phyloP scores from a whole-genome alignment of 2,329 filamentous ascomycete genomes.

The Nothomitra cinnamomea region DNA sequence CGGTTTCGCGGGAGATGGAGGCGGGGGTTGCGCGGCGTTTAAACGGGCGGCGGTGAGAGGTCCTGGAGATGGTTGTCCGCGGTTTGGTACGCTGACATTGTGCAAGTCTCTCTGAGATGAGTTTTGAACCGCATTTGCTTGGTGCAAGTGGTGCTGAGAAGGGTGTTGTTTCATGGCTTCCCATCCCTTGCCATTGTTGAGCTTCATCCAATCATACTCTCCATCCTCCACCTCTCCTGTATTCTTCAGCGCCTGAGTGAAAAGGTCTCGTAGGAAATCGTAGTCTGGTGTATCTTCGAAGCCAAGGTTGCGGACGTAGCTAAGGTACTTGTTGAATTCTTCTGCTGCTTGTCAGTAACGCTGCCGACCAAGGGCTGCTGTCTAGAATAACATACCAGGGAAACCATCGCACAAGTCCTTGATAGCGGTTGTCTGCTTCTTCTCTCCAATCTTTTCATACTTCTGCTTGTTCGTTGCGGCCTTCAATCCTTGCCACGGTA shows the following conservation, averaged over 20 bases:
- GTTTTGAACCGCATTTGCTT: slow-evolving; percentile 61
- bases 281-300: slow-evolving; percentile 99
- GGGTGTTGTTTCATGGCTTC: slow-evolving; percentile 58
- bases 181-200: slow-evolving; percentile 86
- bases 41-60: slow-evolving; percentile 68
- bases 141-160: slow-evolving; percentile 59
- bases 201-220: slow-evolving; percentile 99
- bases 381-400: slow-evolving; percentile 39
- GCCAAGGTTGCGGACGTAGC: slow-evolving; percentile 90
- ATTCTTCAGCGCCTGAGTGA: slow-evolving; percentile 90
- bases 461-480: slow-evolving; percentile 78
- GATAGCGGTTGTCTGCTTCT: slow-evolving; percentile 96
- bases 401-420: slow-evolving; percentile 95
- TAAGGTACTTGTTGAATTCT: slow-evolving; percentile 95
- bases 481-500: slow-evolving; percentile 52
- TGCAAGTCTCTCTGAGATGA: slow-evolving; percentile 74
- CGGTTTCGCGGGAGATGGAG: slow-evolving; percentile 67
- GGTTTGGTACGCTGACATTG: slow-evolving; percentile 37
- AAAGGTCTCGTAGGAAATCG: slow-evolving; percentile 89
- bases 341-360: slow-evolving; percentile 29
- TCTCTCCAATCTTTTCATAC: slow-evolving; percentile 99
- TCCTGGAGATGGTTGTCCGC: slow-evolving; percentile 42
- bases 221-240: slow-evolving; percentile 90
- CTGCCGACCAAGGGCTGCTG: neutral
- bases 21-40: slow-evolving; percentile 84